phyloP scores from a whole-genome alignment of 2,329 filamentous ascomycete genomes.

The Periglandula ipomoeae region DNA sequence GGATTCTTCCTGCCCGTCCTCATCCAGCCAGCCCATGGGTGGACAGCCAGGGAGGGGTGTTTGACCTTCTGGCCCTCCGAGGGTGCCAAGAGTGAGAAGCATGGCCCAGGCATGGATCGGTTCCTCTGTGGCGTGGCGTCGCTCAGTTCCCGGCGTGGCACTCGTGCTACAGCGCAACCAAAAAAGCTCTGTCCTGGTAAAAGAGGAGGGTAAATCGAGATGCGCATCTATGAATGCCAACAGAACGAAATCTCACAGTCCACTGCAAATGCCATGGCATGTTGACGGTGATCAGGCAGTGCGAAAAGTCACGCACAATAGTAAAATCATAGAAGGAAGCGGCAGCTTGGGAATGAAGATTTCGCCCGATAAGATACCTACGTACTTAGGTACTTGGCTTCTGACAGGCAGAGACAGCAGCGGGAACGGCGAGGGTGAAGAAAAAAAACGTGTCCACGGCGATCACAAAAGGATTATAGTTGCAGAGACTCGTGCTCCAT shows the following conservation, averaged over 20 bases:
- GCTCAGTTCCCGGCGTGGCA: constrained; percentile 1
- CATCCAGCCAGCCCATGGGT: too few relatives aligned
- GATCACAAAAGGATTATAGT: too few relatives aligned
- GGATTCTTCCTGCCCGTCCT: background rate
- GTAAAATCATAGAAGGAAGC: background rate
- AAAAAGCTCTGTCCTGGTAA: too few relatives aligned
- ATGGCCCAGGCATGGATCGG: background rate
- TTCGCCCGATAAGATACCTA: too few relatives aligned
- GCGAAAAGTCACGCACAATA: background rate
- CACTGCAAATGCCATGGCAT: background rate
- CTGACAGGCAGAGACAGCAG: too few relatives aligned
- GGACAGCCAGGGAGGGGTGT: background rate
- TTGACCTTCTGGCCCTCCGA: background rate
- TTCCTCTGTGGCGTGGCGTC: background rate
- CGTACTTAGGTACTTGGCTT: too few relatives aligned
- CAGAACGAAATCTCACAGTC: background rate
- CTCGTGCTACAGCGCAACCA: background rate
- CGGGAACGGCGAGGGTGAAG: too few relatives aligned
- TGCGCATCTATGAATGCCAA: background rate
- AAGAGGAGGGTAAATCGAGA: background rate
- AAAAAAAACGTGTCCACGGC: too few relatives aligned
- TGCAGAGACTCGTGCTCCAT: too few relatives aligned
- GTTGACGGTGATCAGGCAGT: too few relatives aligned
- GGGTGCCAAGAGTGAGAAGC: background rate
- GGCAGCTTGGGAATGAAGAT: background rate